Base-by-base conservation (phyloP, 2,329 filamentous ascomycete species). In the Coniochaeta hoffmannii region DNA sequence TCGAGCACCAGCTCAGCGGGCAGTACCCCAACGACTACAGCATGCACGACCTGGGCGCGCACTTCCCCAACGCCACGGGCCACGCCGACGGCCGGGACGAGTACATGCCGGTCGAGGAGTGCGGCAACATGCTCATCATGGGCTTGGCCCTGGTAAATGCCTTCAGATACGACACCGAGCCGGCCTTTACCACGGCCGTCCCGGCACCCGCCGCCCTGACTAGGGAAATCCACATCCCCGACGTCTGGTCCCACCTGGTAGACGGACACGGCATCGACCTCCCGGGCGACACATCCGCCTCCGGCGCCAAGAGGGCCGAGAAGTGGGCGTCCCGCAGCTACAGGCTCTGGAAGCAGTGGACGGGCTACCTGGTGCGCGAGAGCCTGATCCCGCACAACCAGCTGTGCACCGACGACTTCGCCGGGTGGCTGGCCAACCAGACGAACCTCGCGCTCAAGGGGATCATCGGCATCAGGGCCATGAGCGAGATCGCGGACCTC, bases 11-110 rank as follows among this genome's bases (percentile, higher is more conserved):
- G 75, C 72, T 89, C 24, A 90, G 87, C 65, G 88, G 88, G 1
- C 87, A 92, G 66, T 95, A 94, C 66, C 90, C 90, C 8, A 93
- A 93, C 65, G 78, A 87, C 59, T 90, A 90, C 67, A 86, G 83
- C 59, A 89, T 90, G 83, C 88, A 90, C 65, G 88, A 91, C 69
- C 74, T 90, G 26, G 88, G 88, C 1, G 68, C 79, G 0, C 83
- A 86, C 64, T 90, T 89, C 67, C 88, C 88, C 2, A 90, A 90
- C 61, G 77, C 86, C n/a, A 90, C 87, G 0, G 88, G 87, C 1
- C 87, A 91, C 64, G 67, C 77, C 15, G 84, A 88, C 64, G 86
- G 86, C 10, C 74, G 74, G 1, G 86, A 89, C 62, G 86, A 89
- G 66, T 87, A 88, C 63, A 89, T 89, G 86, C 86, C 86, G 0